These are phyloP conservation scores for Pascua sp. DNA, from an alignment of 1,284 basidiomycete genomes.

Conservation along the genomic window DNA sequence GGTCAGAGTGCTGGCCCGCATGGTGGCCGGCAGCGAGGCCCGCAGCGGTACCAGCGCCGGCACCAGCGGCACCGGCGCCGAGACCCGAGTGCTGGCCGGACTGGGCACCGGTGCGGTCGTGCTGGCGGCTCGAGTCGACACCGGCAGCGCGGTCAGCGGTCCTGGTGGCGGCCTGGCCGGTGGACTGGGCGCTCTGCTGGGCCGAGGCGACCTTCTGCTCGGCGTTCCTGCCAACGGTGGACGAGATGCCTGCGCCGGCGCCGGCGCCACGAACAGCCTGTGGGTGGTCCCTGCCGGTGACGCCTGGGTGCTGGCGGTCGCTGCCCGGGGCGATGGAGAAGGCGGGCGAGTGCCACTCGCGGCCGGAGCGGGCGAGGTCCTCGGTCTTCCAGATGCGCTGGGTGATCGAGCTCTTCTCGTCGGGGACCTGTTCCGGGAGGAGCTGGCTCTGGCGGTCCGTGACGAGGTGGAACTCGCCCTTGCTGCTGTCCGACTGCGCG, in stretches of 20 bases:
- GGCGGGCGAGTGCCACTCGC: slow-evolving; percentile 42
- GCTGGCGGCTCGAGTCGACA: too few species aligned
- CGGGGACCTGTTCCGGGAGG: slow-evolving; percentile 34
- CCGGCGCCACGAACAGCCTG: background rate
- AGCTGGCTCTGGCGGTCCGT: slow-evolving; percentile 19
- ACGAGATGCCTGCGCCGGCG: background rate
- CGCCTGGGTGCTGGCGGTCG: slow-evolving; percentile 28
- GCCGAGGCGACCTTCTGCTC: background rate
- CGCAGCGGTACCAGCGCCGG: too few species aligned
- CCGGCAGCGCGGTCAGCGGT: too few species aligned
- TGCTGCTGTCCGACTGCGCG: slow-evolving; percentile 10
- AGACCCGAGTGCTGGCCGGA: too few species aligned
- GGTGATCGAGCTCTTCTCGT: slow-evolving; percentile 28
- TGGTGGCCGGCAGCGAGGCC: too few species aligned
- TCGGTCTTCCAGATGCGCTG: slow-evolving; percentile 37
- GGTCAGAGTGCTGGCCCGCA: too few species aligned
- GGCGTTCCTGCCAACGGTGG: background rate
- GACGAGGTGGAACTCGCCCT: slow-evolving; percentile 16
- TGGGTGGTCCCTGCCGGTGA: slow-evolving; percentile 1
- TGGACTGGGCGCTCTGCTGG: too few species aligned
- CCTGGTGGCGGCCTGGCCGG: too few species aligned
- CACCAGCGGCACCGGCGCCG: too few species aligned
- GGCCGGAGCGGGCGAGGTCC: slow-evolving; percentile 32
- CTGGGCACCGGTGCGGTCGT: too few species aligned
- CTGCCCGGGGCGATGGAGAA: slow-evolving; percentile 28